phyloP scores from a whole-genome alignment of 1,284 basidiomycete species.

The Golubevia sp. region DNA sequence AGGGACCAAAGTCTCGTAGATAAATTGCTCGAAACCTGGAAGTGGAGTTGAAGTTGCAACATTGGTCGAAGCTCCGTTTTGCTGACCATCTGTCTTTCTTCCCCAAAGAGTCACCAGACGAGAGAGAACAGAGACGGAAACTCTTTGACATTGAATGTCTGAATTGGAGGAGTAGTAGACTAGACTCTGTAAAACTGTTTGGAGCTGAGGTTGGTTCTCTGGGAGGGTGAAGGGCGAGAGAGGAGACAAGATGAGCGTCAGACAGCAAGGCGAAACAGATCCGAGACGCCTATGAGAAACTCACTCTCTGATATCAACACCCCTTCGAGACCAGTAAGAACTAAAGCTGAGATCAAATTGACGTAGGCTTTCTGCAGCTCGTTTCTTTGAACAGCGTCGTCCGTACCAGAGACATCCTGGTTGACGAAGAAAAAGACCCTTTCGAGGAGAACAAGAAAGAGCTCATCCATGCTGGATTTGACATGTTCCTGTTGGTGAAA shows the following conservation, averaged over 20 bases:
- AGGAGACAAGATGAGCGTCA: conserved; percentile 7
- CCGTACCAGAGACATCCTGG: conserved; percentile 84
- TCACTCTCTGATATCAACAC: conserved; percentile 85
- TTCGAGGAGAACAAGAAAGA: conserved; percentile 81
- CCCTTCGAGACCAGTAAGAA: conserved; percentile 77
- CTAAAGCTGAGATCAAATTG: conserved; percentile 78
- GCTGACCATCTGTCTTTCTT: conserved; percentile 33
- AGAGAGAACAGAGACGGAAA: conserved; percentile 80
- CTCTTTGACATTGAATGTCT: conserved; percentile 76
- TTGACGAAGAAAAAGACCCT: conserved; percentile 83
- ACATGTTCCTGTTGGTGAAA: conserved; percentile 70
- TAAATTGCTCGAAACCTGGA: conserved; percentile 89
- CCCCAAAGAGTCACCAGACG: conserved; percentile 78
- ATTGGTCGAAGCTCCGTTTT: conserved; percentile 31
- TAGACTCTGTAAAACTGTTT: conserved; percentile 73
- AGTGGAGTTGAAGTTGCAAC: conserved; percentile 66
- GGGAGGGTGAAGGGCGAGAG: conserved; percentile 12
- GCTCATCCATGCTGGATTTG: conserved; percentile 83
- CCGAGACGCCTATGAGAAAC: conserved; percentile 53
- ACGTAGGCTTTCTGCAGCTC: conserved; percentile 92
- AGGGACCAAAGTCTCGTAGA: conserved; percentile 86
- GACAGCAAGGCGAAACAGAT: background rate
- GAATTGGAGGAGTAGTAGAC: conserved; percentile 73
- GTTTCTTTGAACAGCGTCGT: conserved; percentile 80
- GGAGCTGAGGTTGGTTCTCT: conserved; percentile 83